phyloP scores from a whole-genome alignment of 176 grass and related monocot genomes.

The Triticum timopheevii region DNA sequence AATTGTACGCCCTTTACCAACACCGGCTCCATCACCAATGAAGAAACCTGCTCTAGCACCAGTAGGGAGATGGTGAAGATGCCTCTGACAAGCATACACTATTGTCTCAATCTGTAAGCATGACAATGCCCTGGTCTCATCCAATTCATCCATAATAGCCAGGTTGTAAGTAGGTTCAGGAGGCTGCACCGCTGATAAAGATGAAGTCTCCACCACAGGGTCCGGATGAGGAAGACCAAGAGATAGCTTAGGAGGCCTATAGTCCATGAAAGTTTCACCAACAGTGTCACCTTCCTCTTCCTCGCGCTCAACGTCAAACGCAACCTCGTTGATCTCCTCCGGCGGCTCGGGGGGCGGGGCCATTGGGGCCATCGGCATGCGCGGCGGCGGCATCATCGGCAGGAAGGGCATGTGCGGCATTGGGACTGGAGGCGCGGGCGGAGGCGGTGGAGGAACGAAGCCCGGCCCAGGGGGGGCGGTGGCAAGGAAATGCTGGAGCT shows the following conservation, averaged over 20 bases:
- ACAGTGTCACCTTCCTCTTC: slow-evolving; percentile 82
- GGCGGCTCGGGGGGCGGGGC: slow-evolving; percentile 9
- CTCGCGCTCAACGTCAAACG: slow-evolving; percentile 87
- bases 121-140: slow-evolving; percentile 74
- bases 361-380: slow-evolving; percentile 20
- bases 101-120: slow-evolving; percentile 98
- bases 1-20: slow-evolving; percentile 98
- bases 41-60: slow-evolving; percentile 96
- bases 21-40: slow-evolving; percentile 93
- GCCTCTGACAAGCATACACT: slow-evolving; percentile 93
- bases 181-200: slow-evolving; percentile 91
- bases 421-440: slow-evolving; percentile 23
- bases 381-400: slow-evolving; percentile 38
- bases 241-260: slow-evolving; percentile 81
- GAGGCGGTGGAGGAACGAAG: slow-evolving; percentile 26
- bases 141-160: slow-evolving; percentile 72
- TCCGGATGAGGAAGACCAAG: slow-evolving; percentile 87
- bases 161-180: slow-evolving; percentile 86
- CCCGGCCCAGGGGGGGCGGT: slow-evolving; percentile 2
- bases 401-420: slow-evolving; percentile 59
- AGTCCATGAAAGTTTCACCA: slow-evolving; percentile 93
- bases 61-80: slow-evolving; percentile 83
- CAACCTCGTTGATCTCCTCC: slow-evolving; percentile 66
- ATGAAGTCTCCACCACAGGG: slow-evolving; percentile 97
- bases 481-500: slow-evolving; percentile 46